Base-by-base conservation (phyloP, 129 eudicot genomes). In the Oenanthe sinensis region DNA sequence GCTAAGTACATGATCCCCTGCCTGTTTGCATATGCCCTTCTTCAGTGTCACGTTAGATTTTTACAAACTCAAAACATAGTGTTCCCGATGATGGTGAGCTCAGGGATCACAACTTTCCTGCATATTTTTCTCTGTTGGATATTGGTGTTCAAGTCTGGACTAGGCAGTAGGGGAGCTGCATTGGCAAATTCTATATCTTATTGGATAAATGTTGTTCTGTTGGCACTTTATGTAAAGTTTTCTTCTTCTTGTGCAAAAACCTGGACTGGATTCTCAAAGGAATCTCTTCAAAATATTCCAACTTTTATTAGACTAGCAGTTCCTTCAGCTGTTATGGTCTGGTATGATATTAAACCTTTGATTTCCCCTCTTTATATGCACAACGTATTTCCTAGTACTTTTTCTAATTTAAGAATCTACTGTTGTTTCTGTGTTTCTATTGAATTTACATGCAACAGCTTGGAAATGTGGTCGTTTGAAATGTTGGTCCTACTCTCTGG, bases 401-500 rank as follows among this genome's bases (percentile, higher is more conserved):
- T 7, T 16, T 39, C 24, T 8, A 12, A 30, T 15, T 8, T 19
- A 26, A 47, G 42, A 45, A 45, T 40, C 30, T 74, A 48, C 30
- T 72, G 20, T 14, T 28, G 40, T 26, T 26, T 28, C 33, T 46
- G 10, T 4, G 22, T 46, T 24, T 46, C 11, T 45, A 74, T 40
- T 3, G 1, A 43, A 8, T 9, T n/a, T 20, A 20, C 50, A 14
- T 75, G 52, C 47, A 42, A 68, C 90, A 92, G 97, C 83, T 87
- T 92, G 84, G 97, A 92, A 79, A 88, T 85, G 52, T 92, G 97
- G 97, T 92, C 97, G 4, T 92, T 90, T 52, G 97, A 90, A 77
- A 85, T 92, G 90, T 85, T 88, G 91, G 96, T 92, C 42, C 78
- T 92, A 74, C 80, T 92, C 22, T 85, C 97, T 58, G 97, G 97